Percentiles rank a stretch among this genome's conserved stretches.
Evolutionary conservation across 2,329 filamentous ascomycete species (phyloP).

Genomic region (Helotiales sp.): DNA sequence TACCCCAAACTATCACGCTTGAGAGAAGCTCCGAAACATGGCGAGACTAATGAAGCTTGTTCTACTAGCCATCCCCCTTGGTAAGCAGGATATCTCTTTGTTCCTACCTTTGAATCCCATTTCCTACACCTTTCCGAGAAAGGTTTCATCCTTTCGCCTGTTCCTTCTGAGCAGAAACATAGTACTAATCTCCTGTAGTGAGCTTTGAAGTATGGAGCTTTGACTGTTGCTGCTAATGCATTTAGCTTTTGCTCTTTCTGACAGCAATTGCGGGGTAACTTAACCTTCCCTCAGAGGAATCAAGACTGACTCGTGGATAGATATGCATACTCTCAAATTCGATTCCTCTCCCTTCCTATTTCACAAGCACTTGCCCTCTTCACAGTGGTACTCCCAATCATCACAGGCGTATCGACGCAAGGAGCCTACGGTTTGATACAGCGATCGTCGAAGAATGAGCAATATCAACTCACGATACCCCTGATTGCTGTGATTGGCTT

Average conservation of each 20-base stretch:
- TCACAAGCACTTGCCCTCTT: conserved; percentile 31
- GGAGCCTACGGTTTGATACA: conserved; percentile 23
- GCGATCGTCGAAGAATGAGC: conserved; percentile 23
- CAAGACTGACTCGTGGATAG: conserved; percentile 17
- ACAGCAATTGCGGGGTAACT: conserved; percentile 32
- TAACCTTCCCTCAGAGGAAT: neutral
- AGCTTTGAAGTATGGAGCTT: conserved; percentile 4
- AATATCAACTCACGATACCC: conserved; percentile 29
- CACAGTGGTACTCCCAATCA: conserved; percentile 32
- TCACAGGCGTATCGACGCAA: conserved; percentile 31
- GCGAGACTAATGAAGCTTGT: conserved; percentile 14
- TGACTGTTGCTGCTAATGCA: conserved; percentile 10
- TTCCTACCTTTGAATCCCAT: too few relatives aligned
- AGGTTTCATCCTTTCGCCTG: too few relatives aligned
- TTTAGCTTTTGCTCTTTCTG: conserved; percentile 27
- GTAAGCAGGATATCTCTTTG: too few relatives aligned
- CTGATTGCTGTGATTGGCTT: conserved; percentile 33
- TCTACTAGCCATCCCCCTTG: conserved; percentile 23
- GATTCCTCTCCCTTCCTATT: conserved; percentile 31
- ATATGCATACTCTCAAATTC: conserved; percentile 33
- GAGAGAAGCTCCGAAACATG: conserved; percentile 9
- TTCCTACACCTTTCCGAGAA: too few relatives aligned
- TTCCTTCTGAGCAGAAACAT: too few relatives aligned
- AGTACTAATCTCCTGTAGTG: too few relatives aligned
- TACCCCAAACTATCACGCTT: neutral